phyloP scores from a whole-genome alignment of 78 protist species.

The Acrasis kona region DNA sequence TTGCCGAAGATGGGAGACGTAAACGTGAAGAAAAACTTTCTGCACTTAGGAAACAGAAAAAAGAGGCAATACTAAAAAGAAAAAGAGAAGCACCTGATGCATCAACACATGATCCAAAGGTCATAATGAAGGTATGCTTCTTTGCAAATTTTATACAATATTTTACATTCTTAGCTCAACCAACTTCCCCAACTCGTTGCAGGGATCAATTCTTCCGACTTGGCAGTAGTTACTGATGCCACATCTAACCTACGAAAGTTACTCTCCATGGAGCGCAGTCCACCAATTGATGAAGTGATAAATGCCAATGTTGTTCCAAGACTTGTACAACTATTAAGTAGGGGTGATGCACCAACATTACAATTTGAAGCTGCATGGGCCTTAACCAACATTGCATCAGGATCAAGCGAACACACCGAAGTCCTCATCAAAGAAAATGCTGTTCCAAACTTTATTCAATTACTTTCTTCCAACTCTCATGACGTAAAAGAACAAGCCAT shows the following conservation, averaged over 20 bases:
- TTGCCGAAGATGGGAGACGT: too few relatives aligned
- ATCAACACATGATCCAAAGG: too few relatives aligned
- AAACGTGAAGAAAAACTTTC: too few relatives aligned
- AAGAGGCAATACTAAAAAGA: too few relatives aligned
- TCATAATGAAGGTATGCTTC: too few relatives aligned
- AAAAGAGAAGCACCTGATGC: too few relatives aligned
- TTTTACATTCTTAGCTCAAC: too few relatives aligned
- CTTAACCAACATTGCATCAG: slow-evolving; percentile 95
- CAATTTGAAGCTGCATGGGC: slow-evolving; percentile 97
- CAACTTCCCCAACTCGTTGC: background rate
- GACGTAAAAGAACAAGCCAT: slow-evolving; percentile 8
- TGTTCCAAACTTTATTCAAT: slow-evolving; percentile 65
- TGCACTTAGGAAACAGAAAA: too few relatives aligned
- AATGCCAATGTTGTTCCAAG: slow-evolving; percentile 74
- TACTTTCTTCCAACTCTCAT: background rate
- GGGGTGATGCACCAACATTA: slow-evolving; percentile 31
- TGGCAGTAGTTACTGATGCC: background rate
- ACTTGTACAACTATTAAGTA: slow-evolving; percentile 69
- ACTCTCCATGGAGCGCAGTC: slow-evolving; percentile 78
- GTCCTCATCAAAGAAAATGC: slow-evolving; percentile 76
- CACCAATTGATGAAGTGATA: slow-evolving; percentile 91
- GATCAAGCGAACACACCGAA: slow-evolving; percentile 87
- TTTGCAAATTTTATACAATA: too few relatives aligned
- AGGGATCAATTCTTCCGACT: background rate
- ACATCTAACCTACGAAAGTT: background rate